Base-by-base conservation (phyloP, 257 asterid genomes). In the Phtheirospermum japonicum region DNA sequence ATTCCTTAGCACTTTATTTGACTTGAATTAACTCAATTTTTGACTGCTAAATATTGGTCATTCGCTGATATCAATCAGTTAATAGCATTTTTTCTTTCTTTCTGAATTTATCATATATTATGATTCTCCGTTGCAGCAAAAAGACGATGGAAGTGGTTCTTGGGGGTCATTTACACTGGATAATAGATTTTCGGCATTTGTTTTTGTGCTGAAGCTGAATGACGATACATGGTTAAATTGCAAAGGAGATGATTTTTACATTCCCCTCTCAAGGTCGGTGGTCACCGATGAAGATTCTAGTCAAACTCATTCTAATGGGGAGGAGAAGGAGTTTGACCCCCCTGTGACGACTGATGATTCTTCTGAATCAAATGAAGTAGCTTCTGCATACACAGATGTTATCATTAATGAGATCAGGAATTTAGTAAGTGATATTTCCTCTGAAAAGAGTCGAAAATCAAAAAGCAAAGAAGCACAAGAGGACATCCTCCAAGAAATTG, bases 401-500 rank as follows among this genome's bases (percentile, higher is more conserved):
- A 87, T 93, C 76, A 85, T 93, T 54, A 79, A 63, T 42, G 97
- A 89, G 68, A 83, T 93, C 70, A 76, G 95, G 72, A 73, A 68
- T 70, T 74, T 93, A 63, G 91, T 85, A 58, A 82, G 71, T 71
- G 95, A 59, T 68, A 87, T 87, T 71, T 82, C 97, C 75, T 80
- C 86, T 14, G 85, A 71, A 71, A 89, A 82, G 83, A 67, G 71
- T 63, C 70, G 62, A 56, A 81, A 74, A 69, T 74, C 93, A 26
- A 79, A 85, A 80, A 79, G 71, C 71, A 85, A 60, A 75, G 82
- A 77, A 72, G 83, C 79, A 32, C 97, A 83, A 69, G 96, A 89
- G 66, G 75, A 53, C 83, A 89, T 93, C 77, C 99, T 93, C 78
- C 97, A 83, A 63, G 99, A 89, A 76, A 93, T 93, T 31, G 99